These are phyloP conservation scores for Agaricus bisporus DNA, from an alignment of 768 basidiomycete genomes.

Conservation along the genomic window DNA sequence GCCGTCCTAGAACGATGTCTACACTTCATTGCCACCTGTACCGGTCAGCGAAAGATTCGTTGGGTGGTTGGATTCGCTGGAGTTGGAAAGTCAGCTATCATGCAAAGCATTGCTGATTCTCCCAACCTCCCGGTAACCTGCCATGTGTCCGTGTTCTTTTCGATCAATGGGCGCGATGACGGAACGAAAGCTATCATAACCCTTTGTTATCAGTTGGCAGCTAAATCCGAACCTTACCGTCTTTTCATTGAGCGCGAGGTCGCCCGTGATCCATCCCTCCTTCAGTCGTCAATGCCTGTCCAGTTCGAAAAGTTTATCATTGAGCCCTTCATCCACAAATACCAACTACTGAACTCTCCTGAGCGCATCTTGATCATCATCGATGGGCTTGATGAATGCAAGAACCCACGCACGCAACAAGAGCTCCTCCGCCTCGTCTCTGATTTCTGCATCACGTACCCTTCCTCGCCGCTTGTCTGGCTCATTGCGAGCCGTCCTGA, in stretches of 20 bases:
- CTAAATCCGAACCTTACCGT: background rate
- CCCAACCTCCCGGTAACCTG: too few relatives aligned
- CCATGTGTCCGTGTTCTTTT: background rate
- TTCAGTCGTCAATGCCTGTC: background rate
- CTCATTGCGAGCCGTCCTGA: constrained; percentile 23
- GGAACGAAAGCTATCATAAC: background rate
- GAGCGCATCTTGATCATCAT: constrained; percentile 2
- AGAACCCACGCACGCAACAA: constrained; percentile 5
- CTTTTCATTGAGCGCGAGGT: constrained; percentile 5
- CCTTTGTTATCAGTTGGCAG: constrained; percentile 17
- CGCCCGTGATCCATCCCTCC: constrained; percentile 3
- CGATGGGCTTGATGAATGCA: constrained; percentile 25
- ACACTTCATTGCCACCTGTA: too few relatives aligned
- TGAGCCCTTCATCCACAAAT: constrained; percentile 2
- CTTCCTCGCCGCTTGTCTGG: constrained; percentile 15
- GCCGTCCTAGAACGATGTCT: too few relatives aligned
- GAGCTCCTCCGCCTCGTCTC: constrained; percentile 13
- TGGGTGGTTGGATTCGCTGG: too few relatives aligned
- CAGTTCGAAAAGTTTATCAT: constrained; percentile 14
- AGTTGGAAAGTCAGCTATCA: background rate
- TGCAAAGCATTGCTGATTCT: background rate
- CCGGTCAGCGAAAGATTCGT: too few relatives aligned
- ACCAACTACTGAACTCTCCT: too few relatives aligned
- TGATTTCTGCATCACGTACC: background rate
- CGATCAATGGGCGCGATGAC: background rate